These are phyloP conservation scores for Ceratocystis ficicola DNA, from an alignment of 2,329 filamentous ascomycete genomes.

Conservation along the genomic window DNA sequence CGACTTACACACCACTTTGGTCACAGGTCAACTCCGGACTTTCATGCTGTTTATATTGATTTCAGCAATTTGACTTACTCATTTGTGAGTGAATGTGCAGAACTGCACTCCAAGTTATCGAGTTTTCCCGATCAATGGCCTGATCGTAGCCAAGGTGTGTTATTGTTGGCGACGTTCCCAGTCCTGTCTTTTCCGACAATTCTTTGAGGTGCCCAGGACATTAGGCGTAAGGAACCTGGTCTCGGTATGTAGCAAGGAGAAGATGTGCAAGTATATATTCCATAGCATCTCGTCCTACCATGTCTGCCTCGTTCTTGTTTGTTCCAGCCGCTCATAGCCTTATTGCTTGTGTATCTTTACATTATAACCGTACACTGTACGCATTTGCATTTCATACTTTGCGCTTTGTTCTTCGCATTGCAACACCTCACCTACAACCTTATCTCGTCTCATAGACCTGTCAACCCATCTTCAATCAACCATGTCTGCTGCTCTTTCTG, in stretches of 20 bases:
- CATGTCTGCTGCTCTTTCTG: constrained; percentile 19
- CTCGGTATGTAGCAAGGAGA: not conserved
- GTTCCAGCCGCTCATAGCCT: not conserved
- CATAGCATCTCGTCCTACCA: not conserved
- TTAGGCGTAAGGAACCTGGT: not conserved
- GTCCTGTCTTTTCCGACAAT: not conserved
- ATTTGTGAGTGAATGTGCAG: not conserved
- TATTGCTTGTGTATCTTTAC: not conserved
- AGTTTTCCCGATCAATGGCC: constrained; percentile 8
- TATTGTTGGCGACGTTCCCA: not conserved
- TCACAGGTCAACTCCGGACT: not conserved
- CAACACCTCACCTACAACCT: not conserved
- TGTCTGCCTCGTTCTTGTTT: too few relatives aligned
- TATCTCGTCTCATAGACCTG: not conserved
- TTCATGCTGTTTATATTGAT: not conserved
- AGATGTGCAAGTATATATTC: not conserved
- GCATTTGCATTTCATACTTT: too few relatives aligned
- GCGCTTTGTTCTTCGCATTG: not conserved
- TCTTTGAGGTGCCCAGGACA: not conserved
- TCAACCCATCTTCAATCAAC: not conserved
- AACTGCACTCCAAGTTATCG: not conserved
- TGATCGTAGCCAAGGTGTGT: constrained; percentile 1
- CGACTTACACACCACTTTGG: constrained; percentile 16
- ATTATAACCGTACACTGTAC: not conserved
- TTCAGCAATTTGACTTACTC: not conserved